Conservation (phyloP, 1,139 yeast species). For the Sugiyamaella castrensis region DNA sequence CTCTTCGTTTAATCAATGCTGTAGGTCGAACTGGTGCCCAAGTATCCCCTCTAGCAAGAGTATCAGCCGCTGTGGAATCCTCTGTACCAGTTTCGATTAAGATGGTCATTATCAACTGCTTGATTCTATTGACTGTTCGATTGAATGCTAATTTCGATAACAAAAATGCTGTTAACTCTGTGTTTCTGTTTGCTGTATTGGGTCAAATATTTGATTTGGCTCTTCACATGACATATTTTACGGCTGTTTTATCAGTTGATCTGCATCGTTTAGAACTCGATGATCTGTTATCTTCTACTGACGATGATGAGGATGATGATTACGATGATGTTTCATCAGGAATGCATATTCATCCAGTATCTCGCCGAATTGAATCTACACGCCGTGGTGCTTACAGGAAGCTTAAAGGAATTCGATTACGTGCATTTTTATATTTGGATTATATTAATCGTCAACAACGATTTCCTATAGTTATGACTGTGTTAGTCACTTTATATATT, state of each 20-base stretch:
- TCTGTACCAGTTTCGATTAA: slow-evolving; percentile 40
- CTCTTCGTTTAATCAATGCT: slow-evolving; percentile 44
- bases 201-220: slow-evolving; percentile 55
- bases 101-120: slow-evolving; percentile 32
- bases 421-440: slow-evolving; percentile 19
- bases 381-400: background rate
- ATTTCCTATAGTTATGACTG: slow-evolving; percentile 12
- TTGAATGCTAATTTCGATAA: background rate
- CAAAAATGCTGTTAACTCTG: background rate
- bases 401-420: slow-evolving; percentile 4
- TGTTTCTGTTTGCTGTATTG: slow-evolving; percentile 37
- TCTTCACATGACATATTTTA: slow-evolving; percentile 60
- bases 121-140: slow-evolving; percentile 28
- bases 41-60: slow-evolving; percentile 38
- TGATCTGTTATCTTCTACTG: slow-evolving; percentile 41
- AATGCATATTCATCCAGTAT: background rate
- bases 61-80: slow-evolving; percentile 38
- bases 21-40: slow-evolving; percentile 46
- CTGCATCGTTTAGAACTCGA: slow-evolving; percentile 59
- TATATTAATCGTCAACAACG: slow-evolving; percentile 16
- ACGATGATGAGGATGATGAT: slow-evolving; percentile 4
- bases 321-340: no score
- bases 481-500: slow-evolving; percentile 3
- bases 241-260: slow-evolving; percentile 66
- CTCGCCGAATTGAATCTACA: background rate